Percentiles rank a stretch among this genome's conserved stretches.
These are phyloP conservation scores for Penstemon barbatus DNA, from an alignment of 257 asterid genomes.

Conservation along the genomic window DNA sequence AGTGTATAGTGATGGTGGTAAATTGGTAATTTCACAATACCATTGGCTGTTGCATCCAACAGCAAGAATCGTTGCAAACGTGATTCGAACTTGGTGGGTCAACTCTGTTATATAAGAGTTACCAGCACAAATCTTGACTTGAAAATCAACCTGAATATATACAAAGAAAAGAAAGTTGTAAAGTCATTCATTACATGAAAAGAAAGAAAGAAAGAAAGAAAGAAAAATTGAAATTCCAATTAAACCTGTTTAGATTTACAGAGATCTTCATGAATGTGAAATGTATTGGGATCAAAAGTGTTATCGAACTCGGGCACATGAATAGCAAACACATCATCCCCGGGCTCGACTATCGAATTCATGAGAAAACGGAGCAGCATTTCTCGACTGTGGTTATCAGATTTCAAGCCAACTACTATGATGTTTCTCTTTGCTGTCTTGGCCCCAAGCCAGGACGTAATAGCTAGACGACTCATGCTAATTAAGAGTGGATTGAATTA, in stretches of 20 bases:
- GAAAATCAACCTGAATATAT: slow-evolving; percentile 65
- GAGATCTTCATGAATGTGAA: slow-evolving; percentile 48
- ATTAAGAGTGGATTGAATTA: neutral
- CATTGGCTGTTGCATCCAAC: slow-evolving; percentile 43
- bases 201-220: neutral
- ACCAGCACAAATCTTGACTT: slow-evolving; percentile 65
- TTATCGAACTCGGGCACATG: slow-evolving; percentile 57
- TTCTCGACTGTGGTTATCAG: slow-evolving; percentile 67
- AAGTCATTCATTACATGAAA: neutral
- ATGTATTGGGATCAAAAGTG: slow-evolving; percentile 65
- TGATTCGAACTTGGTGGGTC: slow-evolving; percentile 62
- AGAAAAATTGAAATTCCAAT: neutral
- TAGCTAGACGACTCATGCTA: slow-evolving; percentile 34
- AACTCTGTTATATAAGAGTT: slow-evolving; percentile 55
- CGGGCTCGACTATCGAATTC: slow-evolving; percentile 35
- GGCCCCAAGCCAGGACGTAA: slow-evolving; percentile 40
- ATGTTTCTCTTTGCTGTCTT: slow-evolving; percentile 40
- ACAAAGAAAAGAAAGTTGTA: slow-evolving; percentile 1
- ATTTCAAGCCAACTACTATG: slow-evolving; percentile 65
- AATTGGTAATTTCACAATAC: slow-evolving; percentile 26
- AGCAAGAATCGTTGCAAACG: slow-evolving; percentile 57
- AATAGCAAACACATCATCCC: slow-evolving; percentile 66
- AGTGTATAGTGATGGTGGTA: neutral
- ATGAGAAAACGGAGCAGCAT: slow-evolving; percentile 59
- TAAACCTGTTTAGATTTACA: slow-evolving; percentile 49